Evolutionary conservation across 257 asterid genomes (phyloP).

Genomic region (Datura wrightii): DNA sequence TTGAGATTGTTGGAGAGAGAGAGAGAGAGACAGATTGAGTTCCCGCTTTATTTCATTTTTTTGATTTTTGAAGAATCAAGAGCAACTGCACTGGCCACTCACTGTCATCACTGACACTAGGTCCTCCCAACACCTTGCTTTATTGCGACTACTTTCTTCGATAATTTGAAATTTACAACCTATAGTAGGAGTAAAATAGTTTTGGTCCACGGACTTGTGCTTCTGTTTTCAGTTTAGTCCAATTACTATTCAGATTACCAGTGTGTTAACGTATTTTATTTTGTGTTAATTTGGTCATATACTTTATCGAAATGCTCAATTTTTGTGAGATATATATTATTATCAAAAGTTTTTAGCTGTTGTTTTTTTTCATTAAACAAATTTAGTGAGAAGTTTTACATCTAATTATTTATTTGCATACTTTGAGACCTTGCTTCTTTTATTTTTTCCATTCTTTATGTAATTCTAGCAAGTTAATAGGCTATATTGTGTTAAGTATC

Average conservation of each 20-base stretch:
- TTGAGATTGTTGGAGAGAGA: neutral
- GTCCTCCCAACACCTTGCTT: neutral
- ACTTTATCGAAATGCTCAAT: neutral
- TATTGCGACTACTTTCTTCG: neutral
- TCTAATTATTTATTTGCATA: neutral
- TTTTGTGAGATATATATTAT: neutral
- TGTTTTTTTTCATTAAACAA: neutral
- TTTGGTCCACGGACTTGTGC: neutral
- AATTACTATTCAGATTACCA: neutral
- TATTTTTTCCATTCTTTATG: neutral
- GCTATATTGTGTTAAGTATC: neutral
- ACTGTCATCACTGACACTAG: neutral
- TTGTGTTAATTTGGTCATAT: neutral
- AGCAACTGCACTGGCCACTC: neutral
- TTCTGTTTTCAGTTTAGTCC: neutral
- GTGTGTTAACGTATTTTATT: neutral
- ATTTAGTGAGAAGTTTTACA: neutral
- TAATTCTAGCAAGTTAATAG: neutral
- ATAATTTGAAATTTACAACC: neutral
- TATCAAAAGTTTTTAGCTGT: neutral
- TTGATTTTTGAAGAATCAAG: neutral
- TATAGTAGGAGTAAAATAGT: neutral
- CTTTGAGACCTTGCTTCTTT: neutral
- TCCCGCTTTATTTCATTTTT: slow-evolving; percentile 28
- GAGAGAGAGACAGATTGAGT: neutral